Evolutionary conservation across 2,329 filamentous ascomycete species (phyloP).

Genomic region (Pleoardoris graminearum): DNA sequence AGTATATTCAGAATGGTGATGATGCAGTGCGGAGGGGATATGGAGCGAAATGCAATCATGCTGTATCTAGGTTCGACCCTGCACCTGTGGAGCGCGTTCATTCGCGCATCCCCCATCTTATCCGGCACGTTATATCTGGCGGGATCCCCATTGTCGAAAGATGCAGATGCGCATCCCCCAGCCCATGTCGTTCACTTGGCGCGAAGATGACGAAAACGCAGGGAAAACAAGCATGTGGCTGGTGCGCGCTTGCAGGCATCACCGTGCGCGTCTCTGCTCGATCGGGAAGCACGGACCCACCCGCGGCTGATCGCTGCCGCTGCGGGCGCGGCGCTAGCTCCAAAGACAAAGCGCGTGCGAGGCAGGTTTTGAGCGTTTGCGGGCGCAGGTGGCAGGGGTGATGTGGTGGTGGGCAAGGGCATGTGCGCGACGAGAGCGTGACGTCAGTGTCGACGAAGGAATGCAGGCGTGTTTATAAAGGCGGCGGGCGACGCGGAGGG

Average conservation of each 20-base stretch:
- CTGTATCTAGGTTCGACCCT: too few species aligned
- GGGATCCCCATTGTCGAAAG: too few species aligned
- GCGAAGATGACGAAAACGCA: conserved; percentile 13
- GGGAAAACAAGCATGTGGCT: conserved; percentile 16
- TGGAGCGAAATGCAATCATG: too few species aligned
- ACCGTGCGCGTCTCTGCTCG: conserved; percentile 11
- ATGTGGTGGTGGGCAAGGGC: background rate
- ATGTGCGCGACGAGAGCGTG: background rate
- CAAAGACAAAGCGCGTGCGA: background rate
- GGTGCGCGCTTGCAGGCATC: conserved; percentile 8
- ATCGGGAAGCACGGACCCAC: conserved; percentile 11
- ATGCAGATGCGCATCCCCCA: background rate
- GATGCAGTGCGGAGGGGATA: too few species aligned
- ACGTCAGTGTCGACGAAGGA: conserved; percentile 5
- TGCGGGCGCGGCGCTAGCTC: background rate
- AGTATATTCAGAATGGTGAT: too few species aligned
- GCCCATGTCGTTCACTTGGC: conserved; percentile 15
- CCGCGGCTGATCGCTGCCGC: background rate
- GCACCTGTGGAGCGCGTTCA: too few species aligned
- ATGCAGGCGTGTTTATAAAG: conserved; percentile 2
- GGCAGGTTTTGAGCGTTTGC: conserved; percentile 8
- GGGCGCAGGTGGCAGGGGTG: background rate
- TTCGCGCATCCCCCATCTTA: background rate
- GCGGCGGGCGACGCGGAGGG: background rate
- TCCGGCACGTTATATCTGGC: too few species aligned